These are phyloP conservation scores for Prunus dulcis DNA, from an alignment of 306 rosid species.

Conservation along the genomic window DNA sequence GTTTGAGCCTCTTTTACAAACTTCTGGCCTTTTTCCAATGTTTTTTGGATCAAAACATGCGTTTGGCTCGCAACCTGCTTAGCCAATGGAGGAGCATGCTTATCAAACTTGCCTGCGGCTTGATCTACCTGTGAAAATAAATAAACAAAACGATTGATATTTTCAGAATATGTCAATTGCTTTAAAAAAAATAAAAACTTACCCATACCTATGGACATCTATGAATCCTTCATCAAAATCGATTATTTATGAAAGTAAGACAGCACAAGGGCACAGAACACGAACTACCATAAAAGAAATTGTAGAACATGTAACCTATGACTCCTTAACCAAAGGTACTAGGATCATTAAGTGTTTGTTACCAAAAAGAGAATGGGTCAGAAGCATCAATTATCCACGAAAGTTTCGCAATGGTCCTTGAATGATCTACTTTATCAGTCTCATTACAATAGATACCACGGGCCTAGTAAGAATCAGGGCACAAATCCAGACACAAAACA, in stretches of 20 bases:
- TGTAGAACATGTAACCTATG: not conserved
- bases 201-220: not conserved
- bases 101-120: constrained; percentile 43
- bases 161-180: not conserved
- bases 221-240: not conserved
- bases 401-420: not conserved
- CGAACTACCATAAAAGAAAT: not conserved
- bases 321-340: not conserved
- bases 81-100: constrained; percentile 61
- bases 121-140: constrained; percentile 51
- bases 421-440: not conserved
- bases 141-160: not conserved
- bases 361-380: not conserved
- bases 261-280: not conserved
- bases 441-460: not conserved
- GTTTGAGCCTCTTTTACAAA: constrained; percentile 45
- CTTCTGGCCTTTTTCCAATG: constrained; percentile 32
- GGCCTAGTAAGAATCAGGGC: not conserved
- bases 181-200: not conserved
- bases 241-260: not conserved
- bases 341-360: not conserved
- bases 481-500: not conserved
- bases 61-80: constrained; percentile 38
- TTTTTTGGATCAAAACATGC: constrained; percentile 34
- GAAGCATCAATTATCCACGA: not conserved